phyloP scores from a whole-genome alignment of 176 grass and related monocot genomes.

The Zea mays region Zm-B73-REFERENCE-NAM-5.0 NC_050096.1:24749001-24749500 shows the following conservation, averaged over 20 bases:
- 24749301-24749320: not conserved
- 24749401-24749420: conserved; percentile 84
- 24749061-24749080: not conserved
- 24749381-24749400: conserved; percentile 91
- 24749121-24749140: not conserved
- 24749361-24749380: too few species aligned
- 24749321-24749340: not conserved
- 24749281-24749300: conserved; percentile 57
- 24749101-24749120: not conserved
- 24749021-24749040: conserved; percentile 2
- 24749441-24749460: conserved; percentile 55
- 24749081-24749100: conserved; percentile 6
- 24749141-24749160: not conserved
- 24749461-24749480: not conserved
- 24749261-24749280: conserved; percentile 58
- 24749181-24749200: conserved; percentile 71
- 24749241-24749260: conserved; percentile 84
- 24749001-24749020: too few species aligned
- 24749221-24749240: conserved; percentile 90
- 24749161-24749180: conserved; percentile 82
- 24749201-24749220: conserved; percentile 91
- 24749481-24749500: not conserved
- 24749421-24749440: conserved; percentile 85
- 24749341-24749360: not conserved
- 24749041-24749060: not conserved